Conservation (phyloP, 1,284 basidiomycete genomes). For the Tylopilus sp. region DNA sequence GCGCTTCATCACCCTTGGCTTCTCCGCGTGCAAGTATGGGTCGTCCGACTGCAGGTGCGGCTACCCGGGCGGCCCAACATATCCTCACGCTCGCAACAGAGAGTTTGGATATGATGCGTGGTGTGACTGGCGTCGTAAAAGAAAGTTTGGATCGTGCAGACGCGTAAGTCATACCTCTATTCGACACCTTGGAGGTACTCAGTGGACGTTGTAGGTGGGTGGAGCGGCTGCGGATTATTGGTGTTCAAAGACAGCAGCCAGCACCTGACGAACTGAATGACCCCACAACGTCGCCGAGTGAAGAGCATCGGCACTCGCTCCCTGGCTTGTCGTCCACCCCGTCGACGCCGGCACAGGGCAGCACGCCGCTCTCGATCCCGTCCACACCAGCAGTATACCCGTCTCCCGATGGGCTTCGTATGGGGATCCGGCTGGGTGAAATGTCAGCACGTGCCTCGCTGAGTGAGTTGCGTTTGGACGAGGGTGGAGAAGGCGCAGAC, state of each 20-base stretch:
- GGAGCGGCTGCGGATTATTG: constrained; percentile 69
- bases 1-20: constrained; percentile 28
- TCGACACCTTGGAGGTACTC: constrained; percentile 3
- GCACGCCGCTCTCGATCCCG: constrained; percentile 28
- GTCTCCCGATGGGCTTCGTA: constrained; percentile 25
- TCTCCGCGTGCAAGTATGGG: constrained; percentile 23
- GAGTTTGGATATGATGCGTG: constrained; percentile 86
- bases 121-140: constrained; percentile 81
- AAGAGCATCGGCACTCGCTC: constrained; percentile 17
- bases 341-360: constrained; percentile 30
- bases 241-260: constrained; percentile 55
- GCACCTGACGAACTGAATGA: constrained; percentile 16
- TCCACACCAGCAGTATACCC: constrained; percentile 27
- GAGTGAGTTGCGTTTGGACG: constrained; percentile 31
- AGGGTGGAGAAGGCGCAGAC: constrained; percentile 8
- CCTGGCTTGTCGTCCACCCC: constrained; percentile 31
- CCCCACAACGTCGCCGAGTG: background rate
- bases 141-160: constrained; percentile 88
- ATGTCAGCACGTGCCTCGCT: constrained; percentile 29
- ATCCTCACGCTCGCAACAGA: constrained; percentile 85
- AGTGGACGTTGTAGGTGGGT: constrained; percentile 56
- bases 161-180: constrained; percentile 50
- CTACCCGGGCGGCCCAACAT: constrained; percentile 72
- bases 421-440: constrained; percentile 27
- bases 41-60: constrained; percentile 49